Evolutionary conservation across 352 stramenopile genomes (phyloP).

Genomic region (Globisporangium spinosum): DNA sequence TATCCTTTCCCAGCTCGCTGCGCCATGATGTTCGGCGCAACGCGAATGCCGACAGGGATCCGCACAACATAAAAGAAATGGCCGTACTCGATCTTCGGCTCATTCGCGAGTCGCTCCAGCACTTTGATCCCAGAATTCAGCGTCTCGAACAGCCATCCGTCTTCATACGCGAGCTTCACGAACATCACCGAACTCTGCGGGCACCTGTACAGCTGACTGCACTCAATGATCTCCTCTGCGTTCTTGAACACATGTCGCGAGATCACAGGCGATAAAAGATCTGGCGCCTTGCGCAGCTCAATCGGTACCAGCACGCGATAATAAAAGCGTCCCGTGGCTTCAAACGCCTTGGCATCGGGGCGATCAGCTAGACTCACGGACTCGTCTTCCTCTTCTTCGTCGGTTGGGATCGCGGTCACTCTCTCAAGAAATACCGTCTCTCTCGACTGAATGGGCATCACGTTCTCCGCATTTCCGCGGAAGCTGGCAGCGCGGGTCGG

Average conservation of each 20-base stretch:
- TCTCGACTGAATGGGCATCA: conserved; percentile 5
- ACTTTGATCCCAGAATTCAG: conserved; percentile 80
- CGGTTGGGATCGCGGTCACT: neutral
- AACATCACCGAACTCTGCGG: conserved; percentile 74
- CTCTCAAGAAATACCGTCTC: conserved; percentile 22
- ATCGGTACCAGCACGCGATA: conserved; percentile 78
- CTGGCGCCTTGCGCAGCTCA: conserved; percentile 60
- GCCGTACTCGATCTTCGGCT: conserved; percentile 62
- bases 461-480: neutral
- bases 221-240: conserved; percentile 81
- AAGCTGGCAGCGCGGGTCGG: neutral
- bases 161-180: conserved; percentile 78
- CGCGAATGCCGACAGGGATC: conserved; percentile 79
- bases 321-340: conserved; percentile 53
- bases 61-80: conserved; percentile 85
- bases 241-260: conserved; percentile 71
- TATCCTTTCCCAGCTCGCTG: conserved; percentile 77
- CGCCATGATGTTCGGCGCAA: conserved; percentile 81
- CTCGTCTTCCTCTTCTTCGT: conserved; percentile 15
- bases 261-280: conserved; percentile 70
- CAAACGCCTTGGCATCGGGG: conserved; percentile 25
- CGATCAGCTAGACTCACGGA: neutral
- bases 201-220: conserved; percentile 57
- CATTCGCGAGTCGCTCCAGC: conserved; percentile 55
- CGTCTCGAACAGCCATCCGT: conserved; percentile 80